phyloP scores from a whole-genome alignment of 352 stramenopile species.

The Elongisporangium prolatum region DNA sequence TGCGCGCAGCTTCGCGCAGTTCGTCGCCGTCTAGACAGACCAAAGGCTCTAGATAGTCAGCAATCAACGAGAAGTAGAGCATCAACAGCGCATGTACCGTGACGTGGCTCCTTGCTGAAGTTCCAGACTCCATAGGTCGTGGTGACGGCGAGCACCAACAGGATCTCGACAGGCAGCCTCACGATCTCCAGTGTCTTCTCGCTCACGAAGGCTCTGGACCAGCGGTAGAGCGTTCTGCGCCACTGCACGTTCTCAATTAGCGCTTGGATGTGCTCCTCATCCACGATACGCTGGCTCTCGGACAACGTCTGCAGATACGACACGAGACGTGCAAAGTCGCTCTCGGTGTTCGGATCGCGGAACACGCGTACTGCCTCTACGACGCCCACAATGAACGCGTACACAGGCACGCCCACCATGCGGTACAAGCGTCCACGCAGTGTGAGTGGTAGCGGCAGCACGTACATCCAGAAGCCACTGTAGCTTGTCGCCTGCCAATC shows the following conservation, averaged over 20 bases:
- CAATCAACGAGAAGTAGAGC: background rate
- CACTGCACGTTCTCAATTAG: slow-evolving; percentile 26
- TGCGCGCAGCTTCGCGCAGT: slow-evolving; percentile 61
- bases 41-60: background rate
- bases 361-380: slow-evolving; percentile 46
- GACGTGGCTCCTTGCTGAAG: slow-evolving; percentile 65
- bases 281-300: slow-evolving; percentile 15
- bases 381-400: slow-evolving; percentile 46
- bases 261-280: slow-evolving; percentile 23
- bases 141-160: slow-evolving; percentile 44
- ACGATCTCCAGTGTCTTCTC: slow-evolving; percentile 24
- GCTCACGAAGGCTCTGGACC: slow-evolving; percentile 14
- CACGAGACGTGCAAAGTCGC: slow-evolving; percentile 26
- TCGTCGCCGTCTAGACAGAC: slow-evolving; percentile 60
- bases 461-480: slow-evolving; percentile 50
- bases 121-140: slow-evolving; percentile 48
- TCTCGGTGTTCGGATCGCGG: slow-evolving; percentile 39
- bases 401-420: slow-evolving; percentile 63
- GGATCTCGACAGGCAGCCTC: slow-evolving; percentile 37
- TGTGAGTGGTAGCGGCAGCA: slow-evolving; percentile 60
- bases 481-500: slow-evolving; percentile 12
- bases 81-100: slow-evolving; percentile 34
- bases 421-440: slow-evolving; percentile 40
- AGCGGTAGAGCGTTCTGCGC: slow-evolving; percentile 15
- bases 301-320: slow-evolving; percentile 31